A percentile compares a stretch with the other conserved stretches of the same genome.
phyloP scores from a whole-genome alignment of 2,329 filamentous ascomycete species.

The Ascochyta lentis region DNA sequence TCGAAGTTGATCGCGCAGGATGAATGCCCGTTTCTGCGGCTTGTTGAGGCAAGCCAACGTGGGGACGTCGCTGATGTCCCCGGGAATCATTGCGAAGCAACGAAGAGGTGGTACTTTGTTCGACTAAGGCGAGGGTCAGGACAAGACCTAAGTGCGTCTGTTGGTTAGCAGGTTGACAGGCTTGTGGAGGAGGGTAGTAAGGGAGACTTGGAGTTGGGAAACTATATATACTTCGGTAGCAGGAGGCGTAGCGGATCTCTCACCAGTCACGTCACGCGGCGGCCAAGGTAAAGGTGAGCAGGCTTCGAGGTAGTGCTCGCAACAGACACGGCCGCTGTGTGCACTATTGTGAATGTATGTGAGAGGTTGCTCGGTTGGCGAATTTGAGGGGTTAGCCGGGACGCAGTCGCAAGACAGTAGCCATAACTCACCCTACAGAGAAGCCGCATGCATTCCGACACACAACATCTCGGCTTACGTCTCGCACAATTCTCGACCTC shows the following conservation, averaged over 20 bases:
- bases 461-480: too few relatives aligned
- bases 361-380: too few relatives aligned
- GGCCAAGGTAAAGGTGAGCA: conserved; percentile 7
- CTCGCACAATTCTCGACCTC: too few relatives aligned
- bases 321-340: neutral
- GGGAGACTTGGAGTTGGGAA: neutral
- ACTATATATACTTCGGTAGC: neutral
- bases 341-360: too few relatives aligned
- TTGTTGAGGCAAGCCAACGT: conserved; percentile 32
- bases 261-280: neutral
- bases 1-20: conserved; percentile 38
- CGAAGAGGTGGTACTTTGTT: neutral
- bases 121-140: too few relatives aligned
- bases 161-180: neutral
- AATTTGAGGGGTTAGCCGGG: too few relatives aligned
- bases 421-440: too few relatives aligned
- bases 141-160: neutral
- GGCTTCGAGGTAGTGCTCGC: neutral
- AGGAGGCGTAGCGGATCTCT: neutral
- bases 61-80: conserved; percentile 22
- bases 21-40: conserved; percentile 37
- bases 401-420: too few relatives aligned
- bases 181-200: neutral
- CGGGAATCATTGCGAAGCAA: neutral
- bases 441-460: too few relatives aligned